phyloP scores from a whole-genome alignment of 306 rosid species.

The Prunus mume region DNA sequence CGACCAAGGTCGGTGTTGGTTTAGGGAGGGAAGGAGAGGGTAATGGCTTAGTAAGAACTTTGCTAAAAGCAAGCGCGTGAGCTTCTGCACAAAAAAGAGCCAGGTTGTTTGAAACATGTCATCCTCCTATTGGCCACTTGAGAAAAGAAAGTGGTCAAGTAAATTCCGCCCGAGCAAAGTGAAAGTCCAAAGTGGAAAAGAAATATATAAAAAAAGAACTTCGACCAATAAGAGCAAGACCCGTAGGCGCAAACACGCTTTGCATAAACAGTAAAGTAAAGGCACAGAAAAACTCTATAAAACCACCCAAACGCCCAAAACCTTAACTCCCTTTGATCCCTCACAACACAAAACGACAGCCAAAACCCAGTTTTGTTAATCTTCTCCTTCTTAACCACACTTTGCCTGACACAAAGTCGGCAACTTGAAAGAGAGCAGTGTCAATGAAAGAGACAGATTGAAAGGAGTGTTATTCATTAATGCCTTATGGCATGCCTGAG shows the following conservation, averaged over 20 bases:
- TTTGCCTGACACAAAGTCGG: neutral
- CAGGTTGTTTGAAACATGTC: neutral
- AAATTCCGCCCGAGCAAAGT: neutral
- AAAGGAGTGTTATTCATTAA: slow-evolving; percentile 17
- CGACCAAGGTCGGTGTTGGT: neutral
- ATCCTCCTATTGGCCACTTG: neutral
- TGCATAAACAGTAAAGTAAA: too few relatives aligned
- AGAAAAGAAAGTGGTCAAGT: neutral
- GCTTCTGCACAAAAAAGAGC: neutral
- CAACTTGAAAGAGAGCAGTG: too few relatives aligned
- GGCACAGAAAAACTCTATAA: neutral
- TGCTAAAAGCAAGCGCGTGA: neutral
- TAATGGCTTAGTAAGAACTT: neutral
- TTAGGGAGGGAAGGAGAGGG: neutral
- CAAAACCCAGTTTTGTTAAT: slow-evolving; percentile 1
- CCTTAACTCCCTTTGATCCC: neutral
- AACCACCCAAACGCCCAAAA: neutral
- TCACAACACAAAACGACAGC: slow-evolving; percentile 9
- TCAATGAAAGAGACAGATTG: neutral
- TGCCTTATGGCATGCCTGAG: slow-evolving; percentile 68
- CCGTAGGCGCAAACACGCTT: neutral
- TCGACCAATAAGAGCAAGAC: neutral
- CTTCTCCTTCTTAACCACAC: slow-evolving; percentile 12
- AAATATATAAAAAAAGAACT: neutral
- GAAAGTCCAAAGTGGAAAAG: neutral